Conservation (phyloP, 768 basidiomycete species). For the Leccinum arenicola region DNA sequence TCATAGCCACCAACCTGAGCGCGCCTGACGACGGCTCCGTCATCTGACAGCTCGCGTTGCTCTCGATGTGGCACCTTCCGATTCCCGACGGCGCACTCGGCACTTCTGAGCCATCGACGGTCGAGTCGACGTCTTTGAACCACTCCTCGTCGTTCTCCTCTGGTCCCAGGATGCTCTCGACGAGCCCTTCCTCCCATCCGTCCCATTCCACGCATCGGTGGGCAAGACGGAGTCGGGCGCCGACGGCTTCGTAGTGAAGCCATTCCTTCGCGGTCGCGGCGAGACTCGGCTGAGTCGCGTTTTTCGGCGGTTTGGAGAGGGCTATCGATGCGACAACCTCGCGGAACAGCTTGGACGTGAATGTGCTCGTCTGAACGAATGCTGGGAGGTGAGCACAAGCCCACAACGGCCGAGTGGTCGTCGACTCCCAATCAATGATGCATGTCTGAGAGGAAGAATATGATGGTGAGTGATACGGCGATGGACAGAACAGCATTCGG, state of each 20-base stretch:
- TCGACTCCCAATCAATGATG: constrained; percentile 90
- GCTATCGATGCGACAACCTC: constrained; percentile 54
- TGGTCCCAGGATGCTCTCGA: constrained; percentile 70
- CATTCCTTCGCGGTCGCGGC: constrained; percentile 59
- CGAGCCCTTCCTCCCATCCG: constrained; percentile 86
- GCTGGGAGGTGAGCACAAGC: constrained; percentile 79
- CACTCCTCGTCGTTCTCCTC: constrained; percentile 72
- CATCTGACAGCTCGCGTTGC: background rate
- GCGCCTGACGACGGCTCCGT: constrained; percentile 19
- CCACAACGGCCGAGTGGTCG: constrained; percentile 85
- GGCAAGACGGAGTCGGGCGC: no score
- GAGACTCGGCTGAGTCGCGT: constrained; percentile 29
- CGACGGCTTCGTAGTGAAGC: no score
- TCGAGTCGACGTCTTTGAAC: constrained; percentile 46
- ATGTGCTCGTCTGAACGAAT: constrained; percentile 75
- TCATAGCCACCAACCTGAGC: constrained; percentile 25
- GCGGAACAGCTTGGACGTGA: constrained; percentile 69
- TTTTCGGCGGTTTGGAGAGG: constrained; percentile 21
- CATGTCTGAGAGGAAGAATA: constrained; percentile 54
- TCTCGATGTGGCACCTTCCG: background rate
- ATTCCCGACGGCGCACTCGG: constrained; percentile 14
- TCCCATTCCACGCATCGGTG: constrained; percentile 87
- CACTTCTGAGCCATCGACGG: constrained; percentile 19
- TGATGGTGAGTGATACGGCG: background rate
- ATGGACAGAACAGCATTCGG: background rate